Base-by-base conservation (phyloP, 2,329 filamentous ascomycete genomes). In the Botrytis hyacinthi region DNA sequence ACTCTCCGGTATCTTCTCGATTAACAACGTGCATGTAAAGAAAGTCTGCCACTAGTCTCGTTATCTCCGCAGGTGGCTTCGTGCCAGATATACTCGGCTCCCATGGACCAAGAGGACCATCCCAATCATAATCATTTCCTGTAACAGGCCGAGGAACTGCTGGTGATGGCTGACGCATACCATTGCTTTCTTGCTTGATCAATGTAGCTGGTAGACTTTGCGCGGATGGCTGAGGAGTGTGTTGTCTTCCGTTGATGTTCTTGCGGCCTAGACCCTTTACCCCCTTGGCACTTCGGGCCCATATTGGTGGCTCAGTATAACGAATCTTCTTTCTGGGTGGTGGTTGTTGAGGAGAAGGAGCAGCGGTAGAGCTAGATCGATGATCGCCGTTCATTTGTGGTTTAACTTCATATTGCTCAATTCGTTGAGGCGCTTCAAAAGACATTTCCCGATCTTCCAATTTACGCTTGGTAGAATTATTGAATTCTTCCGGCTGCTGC, bases 21-120 rank as follows among this genome's bases (percentile, higher is more conserved):
- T 87, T 84, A 10, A 96, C 86, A 29, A 96, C 91, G 72, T 92
- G 86, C 66, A 88, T 81, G 80, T 91, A 97, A 18, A 98, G 84
- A 78, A 94, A 97, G 80, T 97, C 93, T 75, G 92, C 93, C n/a
- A 97, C 87, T 29, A 86, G 82, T 78, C 90, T 92, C n/a, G 90
- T 90, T 18, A 96, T 83, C 75, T 95, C 91, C 77, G 96, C 92
- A 72, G 90, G 87, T 0, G 93, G 92, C 74, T 90, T 89, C 16
- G 88, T 85, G 66, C 92, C 90, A 2, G 90, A 91, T 65, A 97
- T 91, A 48, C 90, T 89, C 37, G 86, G 83, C 78, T 92, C 90
- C 90, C 90, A 92, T 0, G 86, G 84, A 0, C 87, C 87, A 5
- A 90, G 81, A 46, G 75, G 76, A 66, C 75, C 70, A 46, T 77